Base-by-base conservation (phyloP, 352 stramenopile genomes). In the Phytophthora melonis region DNA sequence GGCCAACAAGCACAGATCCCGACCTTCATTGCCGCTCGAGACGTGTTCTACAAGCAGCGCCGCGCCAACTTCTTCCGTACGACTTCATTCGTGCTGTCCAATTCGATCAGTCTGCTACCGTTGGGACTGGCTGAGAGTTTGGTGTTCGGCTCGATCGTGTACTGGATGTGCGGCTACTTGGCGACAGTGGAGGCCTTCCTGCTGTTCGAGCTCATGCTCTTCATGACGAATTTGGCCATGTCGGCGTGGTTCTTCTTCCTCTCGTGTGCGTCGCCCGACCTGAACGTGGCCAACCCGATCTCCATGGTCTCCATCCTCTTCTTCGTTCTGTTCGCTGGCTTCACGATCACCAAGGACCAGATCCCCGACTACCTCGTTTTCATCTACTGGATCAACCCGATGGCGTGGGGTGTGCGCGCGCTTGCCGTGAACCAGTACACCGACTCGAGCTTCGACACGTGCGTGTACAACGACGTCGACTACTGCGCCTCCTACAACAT, bases 121-220 rank as follows among this genome's bases (percentile, higher is more conserved):
- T 27, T 87, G 49, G 57, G 59, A 45, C 1, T 86, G 0, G 62
- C 79, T 13, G 90, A 96, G 72, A 80, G 72, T 13, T 19, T 93
- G 1, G 57, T 94, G 23, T 95, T 95, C 79, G 74, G 75, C 34
- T 68, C 70, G 6, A 77, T 86, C 32, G 66, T 88, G 19, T 88
- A 88, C 75, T 88, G 69, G 68, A 80, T 88, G 66, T 75, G 67
- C 39, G 80, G 77, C n/a, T 86, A 96, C 16, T 72, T 80, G 16
- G n/a, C 50, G 5, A 66, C 54, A 1, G 57, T 59, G 5, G 45
- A n/a, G 5, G 52, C 45, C 2, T 78, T 66, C 53, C 16, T 60
- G 5, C 64, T 67, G 18, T 87, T 84, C 66, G 13, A 80, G 19
- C 21, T 80, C 1, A 71, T 93, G 7, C 75, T 97, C 21, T 75